Conservation (phyloP, 257 asterid species). For the Lycium ferocissimum region DNA sequence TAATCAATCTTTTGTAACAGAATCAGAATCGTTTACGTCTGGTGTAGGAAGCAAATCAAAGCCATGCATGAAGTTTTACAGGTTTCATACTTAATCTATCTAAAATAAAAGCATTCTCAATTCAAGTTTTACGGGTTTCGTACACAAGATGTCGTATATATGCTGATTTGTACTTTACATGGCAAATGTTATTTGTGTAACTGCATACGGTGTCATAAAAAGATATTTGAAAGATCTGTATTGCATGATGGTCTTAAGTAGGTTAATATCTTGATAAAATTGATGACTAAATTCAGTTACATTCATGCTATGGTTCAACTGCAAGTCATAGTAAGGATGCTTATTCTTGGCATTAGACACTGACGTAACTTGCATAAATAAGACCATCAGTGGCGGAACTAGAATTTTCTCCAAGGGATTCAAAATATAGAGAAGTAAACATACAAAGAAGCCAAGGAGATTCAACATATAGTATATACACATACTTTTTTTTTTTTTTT, state of each 20-base stretch:
- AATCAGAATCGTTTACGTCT: too few relatives aligned
- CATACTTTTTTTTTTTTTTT: background rate
- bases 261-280: background rate
- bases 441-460: too few relatives aligned
- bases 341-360: background rate
- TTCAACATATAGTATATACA: background rate
- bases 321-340: background rate
- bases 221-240: background rate
- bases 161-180: background rate
- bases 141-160: background rate
- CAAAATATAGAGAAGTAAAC: background rate
- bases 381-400: background rate
- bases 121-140: background rate
- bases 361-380: background rate
- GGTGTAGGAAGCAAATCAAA: too few relatives aligned
- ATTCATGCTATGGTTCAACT: background rate
- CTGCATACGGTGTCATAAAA: background rate
- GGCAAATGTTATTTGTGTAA: slow-evolving; percentile 27
- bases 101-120: slow-evolving; percentile 34
- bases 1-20: slow-evolving; percentile 51
- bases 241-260: background rate
- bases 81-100: slow-evolving; percentile 62
- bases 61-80: too few relatives aligned
- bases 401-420: too few relatives aligned
- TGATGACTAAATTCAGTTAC: background rate